These are phyloP conservation scores for Beta macrorhiza DNA, from an alignment of 179 eudicot genomes.

Conservation along the genomic window DNA sequence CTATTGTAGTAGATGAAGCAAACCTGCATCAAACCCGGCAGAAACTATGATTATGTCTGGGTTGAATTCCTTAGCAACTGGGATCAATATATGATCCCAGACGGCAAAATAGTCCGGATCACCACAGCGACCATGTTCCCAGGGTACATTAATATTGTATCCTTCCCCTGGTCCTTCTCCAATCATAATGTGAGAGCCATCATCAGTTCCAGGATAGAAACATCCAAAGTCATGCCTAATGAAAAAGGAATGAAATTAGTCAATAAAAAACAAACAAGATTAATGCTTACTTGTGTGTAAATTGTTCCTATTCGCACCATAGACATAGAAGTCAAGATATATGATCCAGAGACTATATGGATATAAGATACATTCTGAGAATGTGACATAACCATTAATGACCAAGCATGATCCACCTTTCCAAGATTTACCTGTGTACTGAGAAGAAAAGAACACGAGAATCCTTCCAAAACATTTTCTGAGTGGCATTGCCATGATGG, in stretches of 20 bases:
- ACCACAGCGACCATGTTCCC: slow-evolving; percentile 92
- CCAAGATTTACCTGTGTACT: slow-evolving; percentile 70
- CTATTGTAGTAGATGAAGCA: slow-evolving; percentile 1
- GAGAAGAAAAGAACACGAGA: slow-evolving; percentile 94
- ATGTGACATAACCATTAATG: background rate
- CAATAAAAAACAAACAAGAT: background rate
- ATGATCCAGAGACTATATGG: background rate
- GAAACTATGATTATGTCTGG: slow-evolving; percentile 87
- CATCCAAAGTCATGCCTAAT: slow-evolving; percentile 79
- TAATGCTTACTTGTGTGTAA: background rate
- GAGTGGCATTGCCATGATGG: slow-evolving; percentile 99
- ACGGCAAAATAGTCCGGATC: slow-evolving; percentile 95
- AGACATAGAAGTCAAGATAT: background rate
- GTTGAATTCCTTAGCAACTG: slow-evolving; percentile 86
- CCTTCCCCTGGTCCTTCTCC: slow-evolving; percentile 94
- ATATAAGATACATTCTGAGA: background rate
- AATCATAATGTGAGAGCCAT: slow-evolving; percentile 80
- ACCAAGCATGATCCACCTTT: background rate
- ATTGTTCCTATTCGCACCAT: background rate
- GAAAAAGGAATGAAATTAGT: slow-evolving; percentile 3
- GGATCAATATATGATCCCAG: slow-evolving; percentile 87
- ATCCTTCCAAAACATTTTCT: slow-evolving; percentile 89
- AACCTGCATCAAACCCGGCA: slow-evolving; percentile 99
- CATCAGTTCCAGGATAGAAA: slow-evolving; percentile 84
- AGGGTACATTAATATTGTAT: slow-evolving; percentile 93